These are phyloP conservation scores for Inga oerstediana DNA, from an alignment of 306 rosid genomes.

Conservation along the genomic window DNA sequence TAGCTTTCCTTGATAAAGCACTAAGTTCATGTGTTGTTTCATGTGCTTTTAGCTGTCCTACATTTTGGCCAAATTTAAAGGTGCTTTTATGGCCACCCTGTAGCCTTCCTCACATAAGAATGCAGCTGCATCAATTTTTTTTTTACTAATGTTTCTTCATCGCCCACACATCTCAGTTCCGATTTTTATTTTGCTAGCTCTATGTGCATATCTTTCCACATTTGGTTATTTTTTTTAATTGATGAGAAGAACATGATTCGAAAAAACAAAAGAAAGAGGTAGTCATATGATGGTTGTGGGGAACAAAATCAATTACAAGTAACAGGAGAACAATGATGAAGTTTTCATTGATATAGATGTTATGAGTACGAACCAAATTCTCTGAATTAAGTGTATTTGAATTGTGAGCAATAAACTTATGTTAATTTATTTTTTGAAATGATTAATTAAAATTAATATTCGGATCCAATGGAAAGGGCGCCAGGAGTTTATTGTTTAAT, in stretches of 20 bases:
- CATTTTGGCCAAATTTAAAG: conserved; percentile 39
- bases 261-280: conserved; percentile 63
- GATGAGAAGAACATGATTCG: neutral
- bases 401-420: too few relatives aligned
- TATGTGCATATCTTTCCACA: neutral
- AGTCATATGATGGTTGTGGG: conserved; percentile 79
- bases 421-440: too few relatives aligned
- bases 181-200: conserved; percentile 33
- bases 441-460: too few relatives aligned
- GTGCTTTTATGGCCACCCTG: conserved; percentile 23
- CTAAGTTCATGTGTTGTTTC: neutral
- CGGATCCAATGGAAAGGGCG: too few relatives aligned
- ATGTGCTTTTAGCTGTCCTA: too few relatives aligned
- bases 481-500: too few relatives aligned
- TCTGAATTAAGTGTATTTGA: too few relatives aligned
- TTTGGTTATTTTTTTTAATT: too few relatives aligned
- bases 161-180: conserved; percentile 6
- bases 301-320: conserved; percentile 75
- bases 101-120: neutral
- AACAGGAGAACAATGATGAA: conserved; percentile 72
- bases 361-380: too few relatives aligned
- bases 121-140: neutral
- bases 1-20: neutral
- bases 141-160: neutral
- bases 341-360: conserved; percentile 61